Conservation (phyloP, 257 asterid genomes). For the Solanum sitiens region DNA sequence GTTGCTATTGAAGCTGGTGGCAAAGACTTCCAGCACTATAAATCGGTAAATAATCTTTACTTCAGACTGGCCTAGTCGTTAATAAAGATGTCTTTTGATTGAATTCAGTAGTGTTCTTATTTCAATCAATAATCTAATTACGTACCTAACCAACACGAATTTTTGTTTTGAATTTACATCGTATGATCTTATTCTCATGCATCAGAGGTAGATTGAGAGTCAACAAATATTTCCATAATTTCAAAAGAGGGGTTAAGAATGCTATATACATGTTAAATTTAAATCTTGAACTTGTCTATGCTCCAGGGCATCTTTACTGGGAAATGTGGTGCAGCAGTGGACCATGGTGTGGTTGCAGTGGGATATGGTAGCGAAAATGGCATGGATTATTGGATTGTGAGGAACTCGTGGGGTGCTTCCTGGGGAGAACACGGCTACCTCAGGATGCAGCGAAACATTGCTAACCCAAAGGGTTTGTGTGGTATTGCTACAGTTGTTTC, state of each 20-base stretch:
- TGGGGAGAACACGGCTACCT: constrained; percentile 84
- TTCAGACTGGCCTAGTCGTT: not conserved
- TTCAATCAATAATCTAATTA: not conserved
- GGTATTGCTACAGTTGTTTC: constrained; percentile 69
- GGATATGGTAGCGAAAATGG: constrained; percentile 59
- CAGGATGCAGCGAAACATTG: constrained; percentile 58
- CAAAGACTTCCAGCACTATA: constrained; percentile 56
- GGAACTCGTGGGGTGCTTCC: constrained; percentile 66
- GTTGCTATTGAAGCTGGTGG: constrained; percentile 76
- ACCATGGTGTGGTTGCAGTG: constrained; percentile 72
- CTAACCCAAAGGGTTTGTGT: constrained; percentile 34
- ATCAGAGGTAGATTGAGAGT: not conserved
- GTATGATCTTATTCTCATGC: not conserved
- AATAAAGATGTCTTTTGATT: not conserved
- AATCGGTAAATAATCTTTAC: constrained; percentile 23
- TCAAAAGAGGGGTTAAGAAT: not conserved
- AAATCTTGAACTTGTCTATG: not conserved
- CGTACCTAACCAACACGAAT: too few relatives aligned
- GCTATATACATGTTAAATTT: not conserved
- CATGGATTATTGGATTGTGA: constrained; percentile 56
- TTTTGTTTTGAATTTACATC: too few relatives aligned
- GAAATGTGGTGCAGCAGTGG: constrained; percentile 39
- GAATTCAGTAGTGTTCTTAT: not conserved
- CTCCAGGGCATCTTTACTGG: constrained; percentile 64
- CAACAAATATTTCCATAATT: not conserved